Evolutionary conservation across 2,329 filamentous ascomycete species (phyloP).

Genomic region (Tolypocladium ophioglossoides): DNA sequence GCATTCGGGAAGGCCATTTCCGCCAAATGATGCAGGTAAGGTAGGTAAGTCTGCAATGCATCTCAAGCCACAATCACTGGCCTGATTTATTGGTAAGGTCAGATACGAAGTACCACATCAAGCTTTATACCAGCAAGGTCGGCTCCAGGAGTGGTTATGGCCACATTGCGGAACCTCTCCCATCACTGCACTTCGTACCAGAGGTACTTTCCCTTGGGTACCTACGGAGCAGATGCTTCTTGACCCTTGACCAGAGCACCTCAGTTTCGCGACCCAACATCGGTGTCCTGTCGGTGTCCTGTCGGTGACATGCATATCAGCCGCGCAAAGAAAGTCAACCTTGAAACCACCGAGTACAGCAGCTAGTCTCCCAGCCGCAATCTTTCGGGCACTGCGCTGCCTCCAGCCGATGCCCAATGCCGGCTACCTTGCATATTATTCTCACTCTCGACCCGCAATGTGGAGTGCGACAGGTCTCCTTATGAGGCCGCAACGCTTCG

Average conservation of each 20-base stretch:
- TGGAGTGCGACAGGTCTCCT: background rate
- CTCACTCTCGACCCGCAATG: background rate
- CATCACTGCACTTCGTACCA: no score
- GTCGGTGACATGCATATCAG: background rate
- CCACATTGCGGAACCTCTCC: background rate
- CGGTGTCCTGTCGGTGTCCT: background rate
- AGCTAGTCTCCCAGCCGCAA: background rate
- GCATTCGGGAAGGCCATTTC: background rate
- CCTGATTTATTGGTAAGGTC: no score
- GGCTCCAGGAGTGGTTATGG: background rate
- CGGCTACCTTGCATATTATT: background rate
- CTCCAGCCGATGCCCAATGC: background rate
- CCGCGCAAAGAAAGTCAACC: background rate
- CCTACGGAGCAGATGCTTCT: no score
- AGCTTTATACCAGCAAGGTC: no score
- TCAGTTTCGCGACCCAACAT: background rate
- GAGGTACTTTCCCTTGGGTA: no score
- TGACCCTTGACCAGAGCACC: no score
- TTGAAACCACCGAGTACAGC: background rate
- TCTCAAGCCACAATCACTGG: background rate
- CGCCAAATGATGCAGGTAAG: background rate
- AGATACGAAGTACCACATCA: no score
- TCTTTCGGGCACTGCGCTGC: background rate
- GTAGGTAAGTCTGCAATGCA: no score
- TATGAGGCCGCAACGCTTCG: background rate